Evolutionary conservation across 1,139 yeast species (phyloP).

Genomic region (Candida tunisiensis): DNA sequence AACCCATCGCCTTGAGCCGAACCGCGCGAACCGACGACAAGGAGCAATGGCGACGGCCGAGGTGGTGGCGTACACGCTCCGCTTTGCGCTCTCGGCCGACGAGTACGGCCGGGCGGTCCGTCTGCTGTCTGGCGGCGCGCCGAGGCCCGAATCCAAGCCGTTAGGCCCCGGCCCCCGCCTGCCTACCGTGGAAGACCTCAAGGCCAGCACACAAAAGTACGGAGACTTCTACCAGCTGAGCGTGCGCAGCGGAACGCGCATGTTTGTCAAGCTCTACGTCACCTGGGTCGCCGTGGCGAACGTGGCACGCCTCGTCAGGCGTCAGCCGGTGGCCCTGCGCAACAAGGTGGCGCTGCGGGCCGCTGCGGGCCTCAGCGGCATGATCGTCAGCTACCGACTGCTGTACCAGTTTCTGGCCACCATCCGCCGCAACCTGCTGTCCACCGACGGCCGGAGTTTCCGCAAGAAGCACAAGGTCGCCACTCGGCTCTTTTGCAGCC

Average conservation of each 20-base stretch:
- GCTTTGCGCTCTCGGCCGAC: conserved; percentile 11
- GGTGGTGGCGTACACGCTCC: conserved; percentile 8
- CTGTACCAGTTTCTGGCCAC: conserved; percentile 7
- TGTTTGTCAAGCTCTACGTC: conserved; percentile 12
- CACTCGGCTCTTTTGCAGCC: not conserved
- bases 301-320: conserved; percentile 4
- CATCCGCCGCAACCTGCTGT: conserved; percentile 1
- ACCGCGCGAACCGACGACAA: too few species aligned
- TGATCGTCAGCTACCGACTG: conserved; percentile 14
- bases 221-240: conserved; percentile 2
- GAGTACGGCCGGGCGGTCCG: conserved; percentile 9
- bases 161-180: not conserved
- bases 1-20: too few species aligned
- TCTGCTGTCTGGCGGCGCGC: conserved; percentile 4
- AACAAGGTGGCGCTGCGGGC: conserved; percentile 12
- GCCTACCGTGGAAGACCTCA: not conserved
- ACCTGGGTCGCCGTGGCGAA: conserved; percentile 10
- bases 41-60: not conserved
- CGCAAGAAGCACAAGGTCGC: not conserved
- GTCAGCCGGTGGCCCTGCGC: conserved; percentile 1
- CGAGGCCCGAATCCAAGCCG: conserved; percentile 1
- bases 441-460: not conserved
- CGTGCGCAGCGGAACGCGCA: conserved; percentile 14
- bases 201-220: conserved; percentile 1
- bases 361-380: conserved; percentile 8